phyloP scores from a whole-genome alignment of 495 filamentous ascomycete species.

The Hypoxylon subgilvum region DNA sequence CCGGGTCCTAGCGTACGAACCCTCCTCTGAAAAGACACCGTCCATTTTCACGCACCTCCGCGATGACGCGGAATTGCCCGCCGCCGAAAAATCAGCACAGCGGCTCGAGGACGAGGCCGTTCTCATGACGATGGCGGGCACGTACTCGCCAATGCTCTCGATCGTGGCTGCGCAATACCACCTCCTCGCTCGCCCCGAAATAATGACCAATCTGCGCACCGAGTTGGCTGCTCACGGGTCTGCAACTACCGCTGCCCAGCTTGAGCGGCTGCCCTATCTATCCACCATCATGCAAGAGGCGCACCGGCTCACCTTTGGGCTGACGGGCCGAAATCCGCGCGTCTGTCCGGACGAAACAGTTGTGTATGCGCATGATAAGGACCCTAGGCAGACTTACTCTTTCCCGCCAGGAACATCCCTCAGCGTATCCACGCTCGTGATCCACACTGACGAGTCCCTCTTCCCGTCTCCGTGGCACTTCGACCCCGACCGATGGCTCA shows the following conservation, averaged over 20 bases:
- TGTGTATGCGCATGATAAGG: neutral
- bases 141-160: conserved; percentile 32
- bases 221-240: conserved; percentile 39
- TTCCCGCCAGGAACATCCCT: conserved; percentile 21
- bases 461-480: neutral
- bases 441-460: neutral
- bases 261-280: conserved; percentile 50
- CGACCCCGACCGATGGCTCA: neutral
- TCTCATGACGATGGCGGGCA: conserved; percentile 22
- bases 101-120: conserved; percentile 24
- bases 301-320: conserved; percentile 46
- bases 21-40: neutral
- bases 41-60: conserved; percentile 15
- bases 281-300: conserved; percentile 46
- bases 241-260: conserved; percentile 19
- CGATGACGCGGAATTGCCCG: neutral
- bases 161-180: conserved; percentile 17
- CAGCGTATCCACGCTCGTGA: conserved; percentile 18
- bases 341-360: conserved; percentile 32
- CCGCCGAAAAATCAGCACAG: conserved; percentile 4
- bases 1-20: too few species aligned
- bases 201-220: conserved; percentile 40
- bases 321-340: conserved; percentile 39
- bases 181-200: conserved; percentile 1
- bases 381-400: neutral